phyloP scores from a whole-genome alignment of 306 rosid species.

The Glycine soja region DNA sequence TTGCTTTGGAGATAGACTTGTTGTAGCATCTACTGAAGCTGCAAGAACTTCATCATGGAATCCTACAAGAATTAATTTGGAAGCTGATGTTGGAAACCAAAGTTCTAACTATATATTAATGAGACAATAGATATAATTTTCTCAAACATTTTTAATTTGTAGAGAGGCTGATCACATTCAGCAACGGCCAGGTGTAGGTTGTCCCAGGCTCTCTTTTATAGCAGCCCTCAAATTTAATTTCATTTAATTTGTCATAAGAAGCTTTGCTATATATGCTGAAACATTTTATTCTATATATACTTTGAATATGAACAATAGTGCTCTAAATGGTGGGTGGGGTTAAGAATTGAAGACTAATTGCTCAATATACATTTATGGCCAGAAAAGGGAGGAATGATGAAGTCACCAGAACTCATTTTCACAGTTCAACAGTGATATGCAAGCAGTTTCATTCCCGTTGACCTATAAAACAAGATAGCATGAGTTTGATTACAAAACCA shows the following conservation, averaged over 20 bases:
- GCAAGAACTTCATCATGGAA: slow-evolving; percentile 27
- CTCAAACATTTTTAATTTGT: too few species aligned
- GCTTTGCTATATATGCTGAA: too few species aligned
- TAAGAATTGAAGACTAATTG: slow-evolving; percentile 38
- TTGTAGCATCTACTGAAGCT: too few species aligned
- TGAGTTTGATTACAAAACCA: slow-evolving; percentile 33
- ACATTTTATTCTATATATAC: too few species aligned
- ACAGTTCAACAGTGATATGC: slow-evolving; percentile 61
- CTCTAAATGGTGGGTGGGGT: background rate
- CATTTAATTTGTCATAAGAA: too few species aligned
- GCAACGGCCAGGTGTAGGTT: too few species aligned
- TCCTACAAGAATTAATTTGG: slow-evolving; percentile 56
- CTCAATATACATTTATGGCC: slow-evolving; percentile 28
- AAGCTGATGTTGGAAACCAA: background rate
- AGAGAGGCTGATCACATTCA: too few species aligned
- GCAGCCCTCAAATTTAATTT: too few species aligned
- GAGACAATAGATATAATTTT: too few species aligned
- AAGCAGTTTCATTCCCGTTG: slow-evolving; percentile 73
- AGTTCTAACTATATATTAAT: slow-evolving; percentile 31
- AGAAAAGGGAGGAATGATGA: slow-evolving; percentile 42
- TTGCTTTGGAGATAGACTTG: too few species aligned
- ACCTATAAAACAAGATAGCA: slow-evolving; percentile 63
- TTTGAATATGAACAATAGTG: too few species aligned
- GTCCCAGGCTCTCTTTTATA: too few species aligned
- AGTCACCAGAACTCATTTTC: slow-evolving; percentile 77